Conservation (phyloP, 1,284 basidiomycete genomes). For the Volvariella volvacea region DNA sequence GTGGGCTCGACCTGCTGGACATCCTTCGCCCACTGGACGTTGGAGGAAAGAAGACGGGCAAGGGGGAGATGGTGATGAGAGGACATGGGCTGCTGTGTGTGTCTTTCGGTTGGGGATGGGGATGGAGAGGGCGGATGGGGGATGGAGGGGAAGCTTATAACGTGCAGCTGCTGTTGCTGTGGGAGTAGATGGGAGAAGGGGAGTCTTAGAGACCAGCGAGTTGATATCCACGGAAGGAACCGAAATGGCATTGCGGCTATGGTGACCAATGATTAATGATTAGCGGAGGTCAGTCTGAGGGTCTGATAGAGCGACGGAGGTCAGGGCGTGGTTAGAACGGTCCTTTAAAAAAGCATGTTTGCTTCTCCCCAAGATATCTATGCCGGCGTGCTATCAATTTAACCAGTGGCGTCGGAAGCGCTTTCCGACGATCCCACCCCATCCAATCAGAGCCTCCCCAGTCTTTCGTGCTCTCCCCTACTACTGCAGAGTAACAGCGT, state of each 20-base stretch:
- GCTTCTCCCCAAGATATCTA: too few relatives aligned
- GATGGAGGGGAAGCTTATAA: neutral
- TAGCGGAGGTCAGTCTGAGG: too few relatives aligned
- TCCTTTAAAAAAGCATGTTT: too few relatives aligned
- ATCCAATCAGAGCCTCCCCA: too few relatives aligned
- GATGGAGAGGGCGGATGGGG: neutral
- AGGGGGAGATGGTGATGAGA: slow-evolving; percentile 9
- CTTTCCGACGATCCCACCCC: too few relatives aligned
- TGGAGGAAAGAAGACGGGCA: slow-evolving; percentile 43
- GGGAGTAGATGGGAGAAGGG: neutral
- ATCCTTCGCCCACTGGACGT: slow-evolving; percentile 57
- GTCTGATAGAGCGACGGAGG: too few relatives aligned
- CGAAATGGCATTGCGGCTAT: slow-evolving; percentile 1
- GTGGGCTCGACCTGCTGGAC: slow-evolving; percentile 49
- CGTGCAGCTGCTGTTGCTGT: neutral
- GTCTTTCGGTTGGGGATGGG: neutral
- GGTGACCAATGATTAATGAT: too few relatives aligned
- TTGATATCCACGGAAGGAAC: neutral
- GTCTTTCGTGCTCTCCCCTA: too few relatives aligned
- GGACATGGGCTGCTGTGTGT: slow-evolving; percentile 1
- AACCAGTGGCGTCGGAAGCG: too few relatives aligned
- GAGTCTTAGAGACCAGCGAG: neutral
- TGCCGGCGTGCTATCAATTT: too few relatives aligned
- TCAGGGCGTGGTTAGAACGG: too few relatives aligned
- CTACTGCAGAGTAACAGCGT: too few relatives aligned